These are phyloP conservation scores for Claviceps sp. DNA, from an alignment of 2,329 filamentous ascomycete genomes.

Conservation along the genomic window DNA sequence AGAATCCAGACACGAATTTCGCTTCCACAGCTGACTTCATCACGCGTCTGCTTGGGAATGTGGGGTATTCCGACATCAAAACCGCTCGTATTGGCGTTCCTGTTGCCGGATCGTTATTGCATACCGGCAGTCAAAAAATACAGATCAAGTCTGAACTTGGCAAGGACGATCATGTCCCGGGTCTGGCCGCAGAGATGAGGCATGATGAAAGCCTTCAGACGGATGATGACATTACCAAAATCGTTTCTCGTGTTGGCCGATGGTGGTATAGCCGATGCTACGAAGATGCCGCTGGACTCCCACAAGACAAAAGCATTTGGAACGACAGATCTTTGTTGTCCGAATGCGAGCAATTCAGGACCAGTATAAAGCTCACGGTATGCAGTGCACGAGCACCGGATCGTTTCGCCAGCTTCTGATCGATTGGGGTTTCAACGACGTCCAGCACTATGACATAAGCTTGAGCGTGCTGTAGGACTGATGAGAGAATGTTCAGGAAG, in stretches of 20 bases:
- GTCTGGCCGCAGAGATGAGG: constrained; percentile 57
- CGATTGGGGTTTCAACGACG: background rate
- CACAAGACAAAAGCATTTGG: constrained; percentile 54
- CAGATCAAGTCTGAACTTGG: constrained; percentile 8
- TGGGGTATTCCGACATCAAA: constrained; percentile 60
- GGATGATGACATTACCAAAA: constrained; percentile 80
- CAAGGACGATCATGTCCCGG: constrained; percentile 32
- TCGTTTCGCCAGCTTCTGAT: constrained; percentile 34
- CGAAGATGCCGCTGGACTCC: constrained; percentile 48
- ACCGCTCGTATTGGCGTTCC: constrained; percentile 68
- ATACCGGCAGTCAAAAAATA: constrained; percentile 11
- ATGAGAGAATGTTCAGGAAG: background rate
- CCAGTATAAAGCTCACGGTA: constrained; percentile 80
- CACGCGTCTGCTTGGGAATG: constrained; percentile 51
- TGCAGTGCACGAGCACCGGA: constrained; percentile 78
- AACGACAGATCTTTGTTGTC: constrained; percentile 57
- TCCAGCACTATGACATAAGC: background rate
- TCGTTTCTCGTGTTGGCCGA: constrained; percentile 79
- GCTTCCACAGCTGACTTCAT: constrained; percentile 47
- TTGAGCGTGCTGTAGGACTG: background rate
- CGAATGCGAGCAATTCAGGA: constrained; percentile 78
- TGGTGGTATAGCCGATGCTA: constrained; percentile 98
- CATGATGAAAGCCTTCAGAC: constrained; percentile 52
- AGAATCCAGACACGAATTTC: constrained; percentile 46
- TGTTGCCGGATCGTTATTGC: constrained; percentile 41